These are phyloP conservation scores for Neofusicoccum kwambonambiense DNA, from an alignment of 2,329 filamentous ascomycete species.

Conservation along the genomic window DNA sequence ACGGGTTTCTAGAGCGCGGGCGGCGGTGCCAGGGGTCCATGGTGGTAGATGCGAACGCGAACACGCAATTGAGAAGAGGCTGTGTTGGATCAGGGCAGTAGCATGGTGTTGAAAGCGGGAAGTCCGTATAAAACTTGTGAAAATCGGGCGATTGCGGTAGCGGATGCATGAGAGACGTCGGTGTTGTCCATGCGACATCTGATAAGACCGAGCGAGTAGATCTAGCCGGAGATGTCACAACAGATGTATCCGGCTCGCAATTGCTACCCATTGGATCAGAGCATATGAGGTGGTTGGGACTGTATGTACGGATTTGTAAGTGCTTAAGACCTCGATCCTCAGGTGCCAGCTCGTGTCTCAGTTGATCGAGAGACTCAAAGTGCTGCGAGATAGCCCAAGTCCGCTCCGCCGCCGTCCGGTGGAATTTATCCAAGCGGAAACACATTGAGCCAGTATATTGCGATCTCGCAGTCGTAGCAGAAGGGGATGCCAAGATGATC, in stretches of 20 bases:
- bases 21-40: not conserved
- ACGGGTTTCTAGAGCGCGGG: not conserved
- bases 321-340: not conserved
- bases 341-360: not conserved
- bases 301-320: not conserved
- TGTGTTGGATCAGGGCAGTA: too few relatives aligned
- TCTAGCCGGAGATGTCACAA: not conserved
- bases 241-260: not conserved
- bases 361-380: not conserved
- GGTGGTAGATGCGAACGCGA: not conserved
- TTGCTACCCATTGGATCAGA: not conserved
- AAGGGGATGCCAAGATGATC: not conserved
- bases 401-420: not conserved
- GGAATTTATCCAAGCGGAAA: not conserved
- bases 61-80: too few relatives aligned
- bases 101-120: too few relatives aligned
- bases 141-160: not conserved
- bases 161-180: not conserved
- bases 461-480: too few relatives aligned
- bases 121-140: not conserved
- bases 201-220: too few relatives aligned
- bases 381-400: not conserved
- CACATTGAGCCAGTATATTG: not conserved
- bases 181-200: too few relatives aligned
- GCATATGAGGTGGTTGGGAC: too few relatives aligned